A percentile compares a stretch with the other conserved stretches of the same genome.
phyloP scores from a whole-genome alignment of 352 stramenopile species.

The Globisporangium radiosum region DNA sequence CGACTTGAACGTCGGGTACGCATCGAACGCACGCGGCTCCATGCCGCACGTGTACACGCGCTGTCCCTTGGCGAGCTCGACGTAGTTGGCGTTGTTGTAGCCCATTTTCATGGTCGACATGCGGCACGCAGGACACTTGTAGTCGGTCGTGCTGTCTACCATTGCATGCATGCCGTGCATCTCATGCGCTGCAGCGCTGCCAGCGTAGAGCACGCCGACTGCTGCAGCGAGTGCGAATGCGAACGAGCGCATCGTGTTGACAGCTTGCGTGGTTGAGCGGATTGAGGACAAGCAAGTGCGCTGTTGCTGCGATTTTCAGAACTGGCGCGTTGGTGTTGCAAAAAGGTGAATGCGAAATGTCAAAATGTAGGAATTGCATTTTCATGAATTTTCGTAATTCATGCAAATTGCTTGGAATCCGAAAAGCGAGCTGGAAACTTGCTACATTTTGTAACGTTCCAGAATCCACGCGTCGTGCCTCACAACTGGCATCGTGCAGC shows the following conservation, averaged over 20 bases:
- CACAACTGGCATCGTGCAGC: too few relatives aligned
- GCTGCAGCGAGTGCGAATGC: slow-evolving; percentile 11
- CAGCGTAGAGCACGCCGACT: slow-evolving; percentile 10
- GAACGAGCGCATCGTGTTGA: slow-evolving; percentile 5
- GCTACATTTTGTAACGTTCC: too few relatives aligned
- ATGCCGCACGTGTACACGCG: slow-evolving; percentile 75
- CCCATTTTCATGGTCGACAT: slow-evolving; percentile 47
- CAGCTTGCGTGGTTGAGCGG: too few relatives aligned
- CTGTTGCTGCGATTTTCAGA: background rate
- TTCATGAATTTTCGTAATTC: too few relatives aligned
- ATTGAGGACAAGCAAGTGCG: background rate
- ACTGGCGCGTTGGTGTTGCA: background rate
- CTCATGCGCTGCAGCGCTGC: slow-evolving; percentile 13
- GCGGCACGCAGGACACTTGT: slow-evolving; percentile 66
- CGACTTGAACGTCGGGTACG: slow-evolving; percentile 40
- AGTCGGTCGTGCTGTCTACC: slow-evolving; percentile 33
- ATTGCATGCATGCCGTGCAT: slow-evolving; percentile 17
- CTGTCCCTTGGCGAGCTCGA: slow-evolving; percentile 54
- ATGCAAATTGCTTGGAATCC: too few relatives aligned
- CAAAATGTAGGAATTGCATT: too few relatives aligned
- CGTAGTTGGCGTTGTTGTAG: slow-evolving; percentile 64
- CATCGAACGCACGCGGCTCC: slow-evolving; percentile 31
- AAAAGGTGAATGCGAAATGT: background rate
- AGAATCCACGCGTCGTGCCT: too few relatives aligned
- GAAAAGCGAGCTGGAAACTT: too few relatives aligned